phyloP scores from a whole-genome alignment of 257 asterid genomes.

The Nyctanthes arbortristis region DNA sequence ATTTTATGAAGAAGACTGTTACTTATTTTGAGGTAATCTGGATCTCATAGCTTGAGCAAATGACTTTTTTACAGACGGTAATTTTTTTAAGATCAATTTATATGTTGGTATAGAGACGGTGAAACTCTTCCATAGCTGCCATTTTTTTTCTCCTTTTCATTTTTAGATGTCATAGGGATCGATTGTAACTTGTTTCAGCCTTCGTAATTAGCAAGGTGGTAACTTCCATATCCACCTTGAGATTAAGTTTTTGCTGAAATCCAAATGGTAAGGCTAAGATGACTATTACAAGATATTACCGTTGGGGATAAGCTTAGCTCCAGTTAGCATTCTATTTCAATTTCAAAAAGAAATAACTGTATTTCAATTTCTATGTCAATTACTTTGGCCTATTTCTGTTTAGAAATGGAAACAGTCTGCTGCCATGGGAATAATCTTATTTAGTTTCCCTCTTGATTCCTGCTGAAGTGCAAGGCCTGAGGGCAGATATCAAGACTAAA shows the following conservation, averaged over 20 bases:
- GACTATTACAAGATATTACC: background rate
- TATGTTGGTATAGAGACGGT: too few relatives aligned
- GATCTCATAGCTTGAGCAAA: conserved; percentile 25
- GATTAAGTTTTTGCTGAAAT: background rate
- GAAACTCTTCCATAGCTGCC: background rate
- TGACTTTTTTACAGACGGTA: too few relatives aligned
- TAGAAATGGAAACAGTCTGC: too few relatives aligned
- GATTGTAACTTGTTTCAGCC: background rate
- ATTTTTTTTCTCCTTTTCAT: background rate
- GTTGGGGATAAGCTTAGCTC: background rate
- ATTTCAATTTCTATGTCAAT: background rate
- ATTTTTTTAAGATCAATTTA: too few relatives aligned
- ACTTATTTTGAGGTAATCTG: conserved; percentile 79
- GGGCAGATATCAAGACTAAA: too few relatives aligned
- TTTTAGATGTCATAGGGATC: background rate
- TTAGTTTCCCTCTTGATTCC: too few relatives aligned
- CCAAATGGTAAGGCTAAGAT: background rate
- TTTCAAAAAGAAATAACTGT: too few relatives aligned
- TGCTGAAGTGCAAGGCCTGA: too few relatives aligned
- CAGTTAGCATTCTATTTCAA: too few relatives aligned
- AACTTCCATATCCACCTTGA: background rate
- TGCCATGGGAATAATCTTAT: too few relatives aligned
- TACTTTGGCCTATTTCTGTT: too few relatives aligned
- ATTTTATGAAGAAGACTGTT: conserved; percentile 77
- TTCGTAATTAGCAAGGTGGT: background rate